phyloP scores from a whole-genome alignment of 345 rosid species.

The rapeseed (Brassica napus) region DNA sequence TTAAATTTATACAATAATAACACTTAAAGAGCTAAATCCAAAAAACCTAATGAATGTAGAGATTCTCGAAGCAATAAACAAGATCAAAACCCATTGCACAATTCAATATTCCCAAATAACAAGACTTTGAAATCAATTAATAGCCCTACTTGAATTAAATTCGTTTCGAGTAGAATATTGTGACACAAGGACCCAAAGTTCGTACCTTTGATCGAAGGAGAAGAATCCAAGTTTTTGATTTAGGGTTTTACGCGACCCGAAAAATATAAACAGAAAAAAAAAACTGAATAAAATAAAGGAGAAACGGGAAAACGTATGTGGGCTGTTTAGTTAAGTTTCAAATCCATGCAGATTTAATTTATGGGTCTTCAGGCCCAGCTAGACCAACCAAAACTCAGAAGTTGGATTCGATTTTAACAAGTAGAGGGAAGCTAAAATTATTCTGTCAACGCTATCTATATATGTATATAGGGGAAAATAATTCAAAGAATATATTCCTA shows the following conservation, averaged over 20 bases:
- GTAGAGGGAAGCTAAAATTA: constrained; percentile 24
- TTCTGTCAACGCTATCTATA: constrained; percentile 30
- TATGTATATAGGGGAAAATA: background rate
- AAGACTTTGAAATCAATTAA: background rate
- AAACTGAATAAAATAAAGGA: background rate
- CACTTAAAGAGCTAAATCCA: background rate
- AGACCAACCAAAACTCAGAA: background rate
- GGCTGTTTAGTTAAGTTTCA: background rate
- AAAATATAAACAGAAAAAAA: background rate
- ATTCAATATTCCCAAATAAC: background rate
- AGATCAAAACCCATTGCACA: background rate
- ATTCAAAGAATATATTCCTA: constrained; percentile 7
- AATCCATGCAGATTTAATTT: background rate
- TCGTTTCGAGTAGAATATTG: background rate
- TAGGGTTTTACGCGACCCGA: constrained; percentile 26
- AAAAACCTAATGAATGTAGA: background rate
- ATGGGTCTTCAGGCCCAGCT: constrained; percentile 4
- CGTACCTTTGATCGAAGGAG: constrained; percentile 30
- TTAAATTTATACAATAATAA: background rate
- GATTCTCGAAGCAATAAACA: background rate
- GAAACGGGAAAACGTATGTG: background rate
- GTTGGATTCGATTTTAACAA: constrained; percentile 8
- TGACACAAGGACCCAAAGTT: background rate
- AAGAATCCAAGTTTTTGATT: constrained; percentile 12
- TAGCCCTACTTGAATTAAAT: background rate